These are phyloP conservation scores for Penstemon eatonii DNA, from an alignment of 257 asterid genomes.

Conservation along the genomic window DNA sequence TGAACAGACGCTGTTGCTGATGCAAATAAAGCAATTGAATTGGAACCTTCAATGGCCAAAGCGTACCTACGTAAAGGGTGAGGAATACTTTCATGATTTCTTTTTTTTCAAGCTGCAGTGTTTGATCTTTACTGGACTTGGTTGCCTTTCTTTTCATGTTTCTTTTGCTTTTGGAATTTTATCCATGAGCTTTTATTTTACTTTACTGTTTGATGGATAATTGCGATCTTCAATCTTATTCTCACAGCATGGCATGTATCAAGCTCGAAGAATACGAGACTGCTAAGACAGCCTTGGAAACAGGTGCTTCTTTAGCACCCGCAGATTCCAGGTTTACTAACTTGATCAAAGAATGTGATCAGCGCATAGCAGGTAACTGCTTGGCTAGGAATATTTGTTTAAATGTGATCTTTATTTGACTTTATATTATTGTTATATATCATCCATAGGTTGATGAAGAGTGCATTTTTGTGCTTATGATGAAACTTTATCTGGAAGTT, in stretches of 20 bases:
- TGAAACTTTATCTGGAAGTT: too few species aligned
- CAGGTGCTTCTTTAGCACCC: conserved; percentile 82
- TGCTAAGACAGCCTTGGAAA: conserved; percentile 81
- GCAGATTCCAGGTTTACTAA: conserved; percentile 71
- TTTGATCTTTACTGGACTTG: too few species aligned
- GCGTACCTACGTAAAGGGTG: conserved; percentile 95
- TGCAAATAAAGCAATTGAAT: conserved; percentile 76
- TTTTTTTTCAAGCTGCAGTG: neutral
- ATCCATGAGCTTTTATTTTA: too few species aligned
- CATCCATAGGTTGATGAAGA: too few species aligned
- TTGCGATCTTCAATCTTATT: neutral
- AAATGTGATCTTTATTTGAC: too few species aligned
- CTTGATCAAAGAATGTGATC: conserved; percentile 74
- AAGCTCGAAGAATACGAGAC: conserved; percentile 96
- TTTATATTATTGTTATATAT: too few species aligned
- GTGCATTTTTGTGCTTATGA: too few species aligned
- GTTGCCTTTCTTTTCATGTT: too few species aligned
- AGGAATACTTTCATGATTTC: conserved; percentile 29
- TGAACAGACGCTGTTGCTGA: conserved; percentile 88
- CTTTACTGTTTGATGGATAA: too few species aligned
- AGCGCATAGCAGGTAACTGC: conserved; percentile 64
- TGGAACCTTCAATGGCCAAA: conserved; percentile 70
- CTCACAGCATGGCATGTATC: conserved; percentile 70
- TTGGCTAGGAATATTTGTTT: neutral
- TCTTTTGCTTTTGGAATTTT: too few species aligned